Conservation (phyloP, 768 basidiomycete species). For the Kwoniella bestiolae region DNA sequence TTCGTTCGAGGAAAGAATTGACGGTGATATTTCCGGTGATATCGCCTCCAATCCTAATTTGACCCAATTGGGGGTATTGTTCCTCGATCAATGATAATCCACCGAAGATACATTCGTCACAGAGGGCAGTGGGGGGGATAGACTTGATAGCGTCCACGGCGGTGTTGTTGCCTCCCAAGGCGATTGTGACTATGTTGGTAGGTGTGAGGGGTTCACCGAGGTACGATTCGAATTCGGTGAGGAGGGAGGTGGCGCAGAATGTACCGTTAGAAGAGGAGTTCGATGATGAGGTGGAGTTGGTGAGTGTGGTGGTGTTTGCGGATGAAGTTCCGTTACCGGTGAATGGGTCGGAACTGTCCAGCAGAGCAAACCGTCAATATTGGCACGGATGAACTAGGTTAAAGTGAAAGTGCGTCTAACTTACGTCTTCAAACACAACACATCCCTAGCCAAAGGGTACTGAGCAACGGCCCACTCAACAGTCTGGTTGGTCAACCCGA, state of each 20-base stretch:
- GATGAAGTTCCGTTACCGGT: conserved; percentile 11
- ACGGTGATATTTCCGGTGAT: conserved; percentile 31
- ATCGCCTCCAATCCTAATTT: conserved; percentile 21
- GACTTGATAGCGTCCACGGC: conserved; percentile 31
- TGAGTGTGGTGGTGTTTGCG: conserved; percentile 22
- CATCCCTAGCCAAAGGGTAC: conserved; percentile 52
- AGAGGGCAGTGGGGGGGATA: conserved; percentile 38
- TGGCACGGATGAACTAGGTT: no score
- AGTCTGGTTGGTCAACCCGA: conserved; percentile 33
- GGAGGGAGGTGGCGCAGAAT: conserved; percentile 50
- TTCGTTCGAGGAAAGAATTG: conserved; percentile 31
- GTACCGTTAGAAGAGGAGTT: conserved; percentile 53
- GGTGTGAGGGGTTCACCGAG: conserved; percentile 50
- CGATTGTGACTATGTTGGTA: conserved; percentile 33
- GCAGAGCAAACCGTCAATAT: not conserved
- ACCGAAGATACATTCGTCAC: conserved; percentile 53
- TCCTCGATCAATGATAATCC: conserved; percentile 46
- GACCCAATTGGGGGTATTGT: conserved; percentile 39
- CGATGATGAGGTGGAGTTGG: conserved; percentile 29
- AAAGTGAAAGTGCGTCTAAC: not conserved
- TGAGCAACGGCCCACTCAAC: conserved; percentile 32
- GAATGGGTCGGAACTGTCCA: conserved; percentile 1
- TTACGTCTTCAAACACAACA: conserved; percentile 51
- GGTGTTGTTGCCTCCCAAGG: conserved; percentile 44
- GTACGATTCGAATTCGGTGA: conserved; percentile 46